phyloP scores from a whole-genome alignment of 2,329 filamentous ascomycete genomes.

The Colletotrichum tofieldiae region DNA sequence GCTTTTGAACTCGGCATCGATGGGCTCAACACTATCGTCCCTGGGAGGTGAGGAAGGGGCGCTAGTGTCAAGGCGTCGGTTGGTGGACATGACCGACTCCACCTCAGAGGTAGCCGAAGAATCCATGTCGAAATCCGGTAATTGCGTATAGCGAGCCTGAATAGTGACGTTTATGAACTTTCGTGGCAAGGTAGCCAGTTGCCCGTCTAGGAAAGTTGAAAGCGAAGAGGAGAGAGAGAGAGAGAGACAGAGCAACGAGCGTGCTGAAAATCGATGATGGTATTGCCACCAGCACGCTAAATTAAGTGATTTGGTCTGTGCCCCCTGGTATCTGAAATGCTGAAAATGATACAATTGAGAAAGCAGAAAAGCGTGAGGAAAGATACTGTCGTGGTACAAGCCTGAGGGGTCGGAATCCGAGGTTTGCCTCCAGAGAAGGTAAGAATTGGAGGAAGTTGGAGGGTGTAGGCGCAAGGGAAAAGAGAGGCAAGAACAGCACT shows the following conservation, averaged over 20 bases:
- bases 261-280: slow-evolving; percentile 33
- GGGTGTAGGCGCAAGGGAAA: neutral
- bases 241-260: neutral
- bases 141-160: too few species aligned
- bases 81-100: slow-evolving; percentile 51
- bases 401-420: neutral
- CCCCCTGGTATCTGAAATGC: neutral
- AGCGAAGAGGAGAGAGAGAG: neutral
- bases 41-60: slow-evolving; percentile 57
- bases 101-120: slow-evolving; percentile 50
- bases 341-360: neutral
- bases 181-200: neutral
- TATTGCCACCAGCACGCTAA: slow-evolving; percentile 20
- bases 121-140: slow-evolving; percentile 46
- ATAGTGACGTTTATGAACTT: neutral
- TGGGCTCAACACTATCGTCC: slow-evolving; percentile 42
- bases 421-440: neutral
- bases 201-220: neutral
- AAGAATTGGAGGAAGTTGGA: neutral
- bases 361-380: neutral
- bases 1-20: slow-evolving; percentile 45
- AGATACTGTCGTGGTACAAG: neutral
- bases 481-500: slow-evolving; percentile 11
- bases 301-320: slow-evolving; percentile 12
- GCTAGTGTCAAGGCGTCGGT: slow-evolving; percentile 51